Conservation (phyloP, 2,329 filamentous ascomycete species). For the Didymella glomerata region DNA sequence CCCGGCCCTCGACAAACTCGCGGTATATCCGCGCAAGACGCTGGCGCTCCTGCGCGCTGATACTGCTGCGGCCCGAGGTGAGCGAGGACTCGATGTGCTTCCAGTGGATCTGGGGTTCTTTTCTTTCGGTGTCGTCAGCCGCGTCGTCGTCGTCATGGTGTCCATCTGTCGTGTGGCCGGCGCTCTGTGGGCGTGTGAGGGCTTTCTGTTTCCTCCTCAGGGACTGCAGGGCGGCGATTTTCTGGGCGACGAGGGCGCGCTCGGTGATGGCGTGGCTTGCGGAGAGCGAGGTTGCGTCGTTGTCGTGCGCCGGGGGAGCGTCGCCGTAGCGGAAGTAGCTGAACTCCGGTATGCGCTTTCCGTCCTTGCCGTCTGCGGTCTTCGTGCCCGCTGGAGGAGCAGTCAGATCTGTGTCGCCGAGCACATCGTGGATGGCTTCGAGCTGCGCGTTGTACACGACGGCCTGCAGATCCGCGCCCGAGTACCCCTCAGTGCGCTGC, state of each 20-base stretch:
- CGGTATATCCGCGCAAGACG: slow-evolving; percentile 82
- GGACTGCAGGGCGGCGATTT: slow-evolving; percentile 80
- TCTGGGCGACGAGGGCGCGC: slow-evolving; percentile 79
- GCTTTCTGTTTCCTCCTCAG: slow-evolving; percentile 71
- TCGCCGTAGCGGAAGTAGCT: slow-evolving; percentile 82
- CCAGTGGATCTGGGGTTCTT: slow-evolving; percentile 85
- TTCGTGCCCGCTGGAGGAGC: slow-evolving; percentile 38
- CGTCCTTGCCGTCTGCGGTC: slow-evolving; percentile 16
- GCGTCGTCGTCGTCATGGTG: slow-evolving; percentile 28
- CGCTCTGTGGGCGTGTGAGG: slow-evolving; percentile 39
- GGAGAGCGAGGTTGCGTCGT: slow-evolving; percentile 50
- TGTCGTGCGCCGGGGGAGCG: not conserved
- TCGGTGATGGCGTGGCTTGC: slow-evolving; percentile 71
- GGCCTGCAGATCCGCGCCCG: slow-evolving; percentile 92
- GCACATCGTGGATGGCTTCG: slow-evolving; percentile 93
- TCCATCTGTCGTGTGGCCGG: not conserved
- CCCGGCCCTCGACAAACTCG: slow-evolving; percentile 91
- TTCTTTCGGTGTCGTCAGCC: slow-evolving; percentile 56
- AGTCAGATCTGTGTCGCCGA: slow-evolving; percentile 65
- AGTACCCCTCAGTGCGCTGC: slow-evolving; percentile 83
- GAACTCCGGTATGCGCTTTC: slow-evolving; percentile 45
- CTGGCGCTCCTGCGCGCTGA: slow-evolving; percentile 77
- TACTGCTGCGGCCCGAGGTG: slow-evolving; percentile 79
- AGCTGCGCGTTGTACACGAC: slow-evolving; percentile 96
- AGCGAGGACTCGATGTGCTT: slow-evolving; percentile 82